Evolutionary conservation across 768 basidiomycete species (phyloP).

Genomic region (Boletales sp.): DNA sequence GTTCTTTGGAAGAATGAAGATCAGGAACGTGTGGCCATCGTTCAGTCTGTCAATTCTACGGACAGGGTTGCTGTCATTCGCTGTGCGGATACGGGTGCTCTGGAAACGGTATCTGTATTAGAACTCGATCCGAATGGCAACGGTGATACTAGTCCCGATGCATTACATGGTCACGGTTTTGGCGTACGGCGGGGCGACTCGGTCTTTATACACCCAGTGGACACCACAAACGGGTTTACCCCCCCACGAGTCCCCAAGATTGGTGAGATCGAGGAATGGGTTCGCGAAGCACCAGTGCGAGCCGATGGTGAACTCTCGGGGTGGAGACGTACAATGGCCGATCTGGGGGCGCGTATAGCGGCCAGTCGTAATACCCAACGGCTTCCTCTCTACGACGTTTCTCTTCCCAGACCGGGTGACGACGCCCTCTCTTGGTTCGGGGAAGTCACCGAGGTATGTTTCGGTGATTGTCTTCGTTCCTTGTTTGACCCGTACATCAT

Average conservation of each 20-base stretch:
- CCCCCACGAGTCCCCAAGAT: slow-evolving; percentile 75
- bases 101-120: slow-evolving; percentile 73
- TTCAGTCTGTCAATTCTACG: slow-evolving; percentile 70
- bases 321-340: slow-evolving; percentile 70
- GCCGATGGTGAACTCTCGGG: slow-evolving; percentile 53
- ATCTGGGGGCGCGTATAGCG: slow-evolving; percentile 61
- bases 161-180: slow-evolving; percentile 52
- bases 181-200: slow-evolving; percentile 83
- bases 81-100: slow-evolving; percentile 48
- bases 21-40: slow-evolving; percentile 60
- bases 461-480: neutral
- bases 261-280: slow-evolving; percentile 81
- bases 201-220: slow-evolving; percentile 73
- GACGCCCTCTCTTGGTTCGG: slow-evolving; percentile 73
- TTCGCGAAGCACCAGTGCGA: slow-evolving; percentile 53
- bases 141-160: slow-evolving; percentile 44
- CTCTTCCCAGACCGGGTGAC: slow-evolving; percentile 39
- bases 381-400: slow-evolving; percentile 39
- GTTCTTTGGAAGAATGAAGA: slow-evolving; percentile 82
- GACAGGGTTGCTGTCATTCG: slow-evolving; percentile 70
- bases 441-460: slow-evolving; percentile 70
- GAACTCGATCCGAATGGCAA: slow-evolving; percentile 87
- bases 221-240: slow-evolving; percentile 68
- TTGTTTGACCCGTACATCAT: slow-evolving; percentile 5
- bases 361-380: slow-evolving; percentile 39